Evolutionary conservation across 768 basidiomycete genomes (phyloP), one percentile per base, ranked within the genome.

Genomic region (Gelatoporia subvermispora): DNA sequence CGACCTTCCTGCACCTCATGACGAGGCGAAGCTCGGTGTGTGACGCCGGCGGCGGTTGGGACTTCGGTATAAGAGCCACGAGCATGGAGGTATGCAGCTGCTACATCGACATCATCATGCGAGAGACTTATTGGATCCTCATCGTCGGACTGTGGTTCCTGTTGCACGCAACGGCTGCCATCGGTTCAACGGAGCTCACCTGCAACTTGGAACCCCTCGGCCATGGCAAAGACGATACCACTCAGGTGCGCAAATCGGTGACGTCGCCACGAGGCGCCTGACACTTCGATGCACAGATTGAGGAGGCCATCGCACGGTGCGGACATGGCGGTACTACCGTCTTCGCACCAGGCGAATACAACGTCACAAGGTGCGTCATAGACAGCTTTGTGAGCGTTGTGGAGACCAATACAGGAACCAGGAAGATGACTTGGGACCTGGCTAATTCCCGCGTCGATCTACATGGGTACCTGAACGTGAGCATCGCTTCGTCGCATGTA

Each of bases 351-450:
- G 78, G 78, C 3, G 59, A 65, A 4, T 79, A 69, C 54, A 79
- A 78, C 52, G 76, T 81, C 18, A 81, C 79, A 0, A 68, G 75
- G 77, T 73, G 25, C 20, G 58, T 42, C 37, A 37, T 41, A 13
- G 28, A 31, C 28, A 13, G 7, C 13, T 5, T 7, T 13, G 13
- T 5, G 13, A 5, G 28, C 28, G 13, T 13, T 13, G 28, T 31
- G 28, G 5, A 31, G 28, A 35, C 23, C 36, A 23, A 28, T 24
- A 25, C n/a, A n/a, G n/a, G n/a, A n/a, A n/a, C 18, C 43, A 77
- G 77, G 58, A 79, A 77, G 52, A 75, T 80, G 77, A 73, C 68
- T 0, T 80, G 78, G 78, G 58, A 79, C 48, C 63, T 80, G 9
- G 60, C 63, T 4, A 64, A 66, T 8, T 64, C 75, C 1, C 69